Evolutionary conservation across 306 rosid genomes (phyloP), one percentile per base, ranked within the genome.

Genomic region (Rosa lucieae): DNA sequence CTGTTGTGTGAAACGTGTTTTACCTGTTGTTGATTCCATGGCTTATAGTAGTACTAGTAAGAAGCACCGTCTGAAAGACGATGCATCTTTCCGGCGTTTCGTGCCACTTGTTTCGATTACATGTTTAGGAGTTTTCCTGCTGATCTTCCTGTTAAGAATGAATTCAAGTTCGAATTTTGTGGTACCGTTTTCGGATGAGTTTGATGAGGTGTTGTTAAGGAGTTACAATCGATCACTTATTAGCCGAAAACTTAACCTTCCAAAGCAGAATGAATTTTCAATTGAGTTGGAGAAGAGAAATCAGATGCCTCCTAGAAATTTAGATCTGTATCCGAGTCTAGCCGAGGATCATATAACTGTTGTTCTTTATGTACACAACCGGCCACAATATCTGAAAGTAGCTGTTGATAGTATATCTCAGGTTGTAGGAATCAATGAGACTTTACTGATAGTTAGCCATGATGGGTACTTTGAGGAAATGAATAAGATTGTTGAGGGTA

Each of bases 331-430:
- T 81, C 98, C 98, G 4, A 90, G 56, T 26, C 90, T 96, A 53
- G 88, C 86, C 43, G 80, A 82, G 78, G 90, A 88, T 86, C 94
- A 80, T 71, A 88, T 92, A 52, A 39, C 92, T 62, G 83, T 96
- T 56, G 98, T 96, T 82, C 78, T 96, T 72, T 96, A 96, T 77
- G 99, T 96, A 43, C 98, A 96, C 83, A 96, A 93, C 78, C 88
- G 99, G 49, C 92, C 98, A 12, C 94, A 90, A 69, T 96, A 96
- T 89, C 89, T 96, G 29, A 84, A 82, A 77, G 84, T 91, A 5
- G 99, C 83, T 55, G 87, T 93, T 20, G 90, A 93, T 76, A 93
- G 98, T 86, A 87, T 96, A 67, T 88, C 99, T 0, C 77, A 21
- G 84, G 99, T 96, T 7, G 86, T 76, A 40, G 99, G 99, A 77